These are phyloP conservation scores for Candida golubevii DNA, from an alignment of 805 yeast genomes.

Conservation along the genomic window DNA sequence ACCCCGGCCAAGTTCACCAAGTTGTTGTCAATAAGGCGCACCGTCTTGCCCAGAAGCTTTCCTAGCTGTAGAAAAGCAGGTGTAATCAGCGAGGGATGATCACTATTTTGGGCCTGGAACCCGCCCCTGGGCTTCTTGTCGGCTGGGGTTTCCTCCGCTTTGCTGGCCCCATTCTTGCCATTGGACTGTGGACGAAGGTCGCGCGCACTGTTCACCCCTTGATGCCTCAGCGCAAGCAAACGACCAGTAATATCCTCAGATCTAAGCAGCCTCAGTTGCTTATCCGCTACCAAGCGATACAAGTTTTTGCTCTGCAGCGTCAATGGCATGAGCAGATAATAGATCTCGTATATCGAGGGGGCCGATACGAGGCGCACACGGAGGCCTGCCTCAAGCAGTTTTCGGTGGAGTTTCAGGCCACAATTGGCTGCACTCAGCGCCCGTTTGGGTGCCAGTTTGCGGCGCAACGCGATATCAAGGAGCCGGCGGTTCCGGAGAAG, in stretches of 20 bases:
- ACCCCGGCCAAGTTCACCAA: constrained; percentile 35
- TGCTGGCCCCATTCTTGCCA: not conserved
- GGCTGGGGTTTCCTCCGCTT: not conserved
- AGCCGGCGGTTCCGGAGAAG: constrained; percentile 15
- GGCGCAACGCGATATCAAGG: constrained; percentile 30
- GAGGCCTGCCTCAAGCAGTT: constrained; percentile 49
- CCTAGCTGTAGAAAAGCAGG: constrained; percentile 7
- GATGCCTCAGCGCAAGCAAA: constrained; percentile 3
- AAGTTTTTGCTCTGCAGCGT: constrained; percentile 21
- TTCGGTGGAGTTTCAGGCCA: constrained; percentile 31
- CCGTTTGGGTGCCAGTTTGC: constrained; percentile 24
- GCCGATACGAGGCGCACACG: constrained; percentile 46
- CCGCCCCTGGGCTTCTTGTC: not conserved
- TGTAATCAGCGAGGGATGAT: not conserved
- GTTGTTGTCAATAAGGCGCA: constrained; percentile 37
- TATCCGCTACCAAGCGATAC: constrained; percentile 6
- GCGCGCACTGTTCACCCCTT: not conserved
- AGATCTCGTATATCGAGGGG: constrained; percentile 40
- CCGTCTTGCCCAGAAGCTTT: constrained; percentile 21
- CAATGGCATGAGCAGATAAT: constrained; percentile 39
- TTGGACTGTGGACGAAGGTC: not conserved
- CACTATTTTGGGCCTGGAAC: not conserved
- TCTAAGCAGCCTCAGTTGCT: not conserved
- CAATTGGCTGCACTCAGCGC: constrained; percentile 8
- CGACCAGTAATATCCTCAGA: constrained; percentile 8